Evolutionary conservation across 208 protist species (phyloP).

Genomic region (Crithidia sp.): DNA sequence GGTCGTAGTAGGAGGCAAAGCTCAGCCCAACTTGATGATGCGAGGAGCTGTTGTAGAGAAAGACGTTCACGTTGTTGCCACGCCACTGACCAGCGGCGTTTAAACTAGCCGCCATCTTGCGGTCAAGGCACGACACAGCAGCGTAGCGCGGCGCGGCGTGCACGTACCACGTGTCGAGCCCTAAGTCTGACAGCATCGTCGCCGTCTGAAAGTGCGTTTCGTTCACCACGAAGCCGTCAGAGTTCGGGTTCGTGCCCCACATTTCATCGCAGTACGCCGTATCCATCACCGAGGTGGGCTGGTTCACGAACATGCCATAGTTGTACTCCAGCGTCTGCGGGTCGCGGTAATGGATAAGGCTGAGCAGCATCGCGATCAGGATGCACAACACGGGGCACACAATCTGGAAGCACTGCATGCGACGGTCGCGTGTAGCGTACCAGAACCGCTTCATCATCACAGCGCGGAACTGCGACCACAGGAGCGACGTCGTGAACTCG

Average conservation of each 20-base stretch:
- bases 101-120: background rate
- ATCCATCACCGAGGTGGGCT: background rate
- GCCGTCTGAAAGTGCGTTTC: constrained; percentile 3
- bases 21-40: constrained; percentile 15
- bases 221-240: background rate
- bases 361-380: constrained; percentile 68
- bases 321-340: background rate
- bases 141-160: constrained; percentile 23
- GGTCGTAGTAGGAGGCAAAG: constrained; percentile 4
- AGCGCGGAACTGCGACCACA: constrained; percentile 47
- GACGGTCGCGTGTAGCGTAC: constrained; percentile 53
- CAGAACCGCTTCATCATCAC: constrained; percentile 56
- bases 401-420: constrained; percentile 72
- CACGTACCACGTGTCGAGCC: constrained; percentile 36
- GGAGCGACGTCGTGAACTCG: constrained; percentile 13
- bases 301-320: background rate
- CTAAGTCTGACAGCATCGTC: constrained; percentile 6
- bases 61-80: constrained; percentile 11
- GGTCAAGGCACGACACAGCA: constrained; percentile 29
- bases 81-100: constrained; percentile 11
- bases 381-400: constrained; percentile 64
- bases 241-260: background rate
- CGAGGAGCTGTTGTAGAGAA: constrained; percentile 41
- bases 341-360: constrained; percentile 18
- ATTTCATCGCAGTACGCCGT: constrained; percentile 1